These are phyloP conservation scores for Dactylellina haptotyla DNA, from an alignment of 2,329 filamentous ascomycete genomes.

Conservation along the genomic window DNA sequence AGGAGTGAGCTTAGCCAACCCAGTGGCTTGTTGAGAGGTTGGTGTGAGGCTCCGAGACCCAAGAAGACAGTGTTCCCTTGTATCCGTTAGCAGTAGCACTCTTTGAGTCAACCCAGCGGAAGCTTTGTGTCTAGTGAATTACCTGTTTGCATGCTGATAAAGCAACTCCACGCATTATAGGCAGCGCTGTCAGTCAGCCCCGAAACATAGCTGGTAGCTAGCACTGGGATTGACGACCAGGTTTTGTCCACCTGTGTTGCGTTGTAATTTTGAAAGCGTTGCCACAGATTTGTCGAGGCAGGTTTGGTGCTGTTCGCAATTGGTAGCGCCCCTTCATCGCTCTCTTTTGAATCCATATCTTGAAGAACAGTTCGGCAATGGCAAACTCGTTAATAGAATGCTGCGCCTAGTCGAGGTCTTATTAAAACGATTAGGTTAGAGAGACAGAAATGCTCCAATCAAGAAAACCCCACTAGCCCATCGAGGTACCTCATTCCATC, in stretches of 20 bases:
- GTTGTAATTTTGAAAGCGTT: conserved; percentile 34
- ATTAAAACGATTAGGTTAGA: no score
- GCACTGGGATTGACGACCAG: conserved; percentile 56
- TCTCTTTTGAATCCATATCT: conserved; percentile 7
- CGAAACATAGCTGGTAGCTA: conserved; percentile 63
- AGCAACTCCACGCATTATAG: conserved; percentile 66
- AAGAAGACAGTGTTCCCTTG: conserved; percentile 70
- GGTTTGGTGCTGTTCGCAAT: not conserved
- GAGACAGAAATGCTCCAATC: no score
- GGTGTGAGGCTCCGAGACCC: conserved; percentile 68
- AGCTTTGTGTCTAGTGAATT: not conserved
- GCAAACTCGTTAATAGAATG: not conserved
- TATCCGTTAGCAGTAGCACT: not conserved
- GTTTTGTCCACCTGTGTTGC: conserved; percentile 31
- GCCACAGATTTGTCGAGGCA: not conserved
- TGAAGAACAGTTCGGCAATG: not conserved
- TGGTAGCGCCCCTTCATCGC: conserved; percentile 17
- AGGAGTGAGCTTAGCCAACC: conserved; percentile 68
- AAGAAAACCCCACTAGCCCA: no score
- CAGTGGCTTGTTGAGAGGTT: conserved; percentile 66
- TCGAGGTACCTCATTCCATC: no score
- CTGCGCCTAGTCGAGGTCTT: no score
- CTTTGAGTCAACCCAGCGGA: not conserved
- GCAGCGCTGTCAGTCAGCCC: conserved; percentile 65
- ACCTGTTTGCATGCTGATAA: conserved; percentile 68